Conservation (phyloP, 2,329 filamentous ascomycete genomes). For the Aspergillus pseudoglaucus region DNA sequence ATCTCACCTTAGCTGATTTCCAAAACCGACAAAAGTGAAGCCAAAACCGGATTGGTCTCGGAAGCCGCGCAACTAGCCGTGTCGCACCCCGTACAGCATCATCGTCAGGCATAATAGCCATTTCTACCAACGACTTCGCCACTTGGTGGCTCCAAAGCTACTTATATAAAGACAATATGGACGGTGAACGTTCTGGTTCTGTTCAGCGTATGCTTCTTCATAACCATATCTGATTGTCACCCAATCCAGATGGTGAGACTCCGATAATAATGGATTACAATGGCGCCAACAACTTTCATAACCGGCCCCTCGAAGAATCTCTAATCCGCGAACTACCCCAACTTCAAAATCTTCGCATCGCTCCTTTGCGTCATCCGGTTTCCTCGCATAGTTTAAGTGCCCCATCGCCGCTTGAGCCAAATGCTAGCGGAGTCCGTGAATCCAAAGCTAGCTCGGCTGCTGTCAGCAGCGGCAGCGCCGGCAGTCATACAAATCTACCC, state of each 20-base stretch:
- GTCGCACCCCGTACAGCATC: neutral
- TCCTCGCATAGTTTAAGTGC: slow-evolving; percentile 35
- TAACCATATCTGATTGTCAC: slow-evolving; percentile 7
- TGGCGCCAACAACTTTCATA: slow-evolving; percentile 14
- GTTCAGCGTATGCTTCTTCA: slow-evolving; percentile 1
- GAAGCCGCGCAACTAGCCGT: neutral
- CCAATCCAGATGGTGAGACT: slow-evolving; percentile 9
- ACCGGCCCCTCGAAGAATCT: slow-evolving; percentile 36
- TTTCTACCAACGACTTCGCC: neutral
- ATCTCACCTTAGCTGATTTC: neutral
- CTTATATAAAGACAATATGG: slow-evolving; percentile 4
- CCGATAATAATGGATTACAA: slow-evolving; percentile 25
- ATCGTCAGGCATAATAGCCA: neutral
- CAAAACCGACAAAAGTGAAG: neutral
- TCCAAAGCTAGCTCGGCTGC: slow-evolving; percentile 23
- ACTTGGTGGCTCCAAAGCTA: neutral
- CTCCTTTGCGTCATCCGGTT: slow-evolving; percentile 42
- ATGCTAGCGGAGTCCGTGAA: slow-evolving; percentile 29
- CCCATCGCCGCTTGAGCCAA: slow-evolving; percentile 42
- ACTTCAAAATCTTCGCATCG: slow-evolving; percentile 38
- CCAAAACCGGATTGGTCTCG: neutral
- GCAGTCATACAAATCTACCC: slow-evolving; percentile 30
- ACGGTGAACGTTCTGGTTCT: neutral
- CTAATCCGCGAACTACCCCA: slow-evolving; percentile 35
- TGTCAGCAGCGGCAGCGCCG: slow-evolving; percentile 16